Base-by-base conservation (phyloP, 208 protist species). In the Acanthamoeba lenticulata region DNA sequence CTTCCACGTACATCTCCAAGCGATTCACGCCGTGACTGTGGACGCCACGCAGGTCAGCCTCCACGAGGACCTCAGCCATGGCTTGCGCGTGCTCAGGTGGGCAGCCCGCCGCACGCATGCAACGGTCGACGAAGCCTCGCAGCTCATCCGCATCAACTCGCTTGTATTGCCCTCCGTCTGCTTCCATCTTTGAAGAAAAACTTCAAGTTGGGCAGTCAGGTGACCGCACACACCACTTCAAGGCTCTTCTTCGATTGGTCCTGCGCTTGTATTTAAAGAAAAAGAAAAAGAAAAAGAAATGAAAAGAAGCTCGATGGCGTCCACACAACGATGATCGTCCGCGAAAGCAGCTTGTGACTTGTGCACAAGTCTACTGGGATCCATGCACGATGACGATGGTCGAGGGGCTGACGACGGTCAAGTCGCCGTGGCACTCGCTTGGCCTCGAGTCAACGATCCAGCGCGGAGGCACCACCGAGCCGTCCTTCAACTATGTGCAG, bases 1-100 rank as follows among this genome's bases (percentile, higher is more conserved):
- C 42, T 36, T 92, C 89, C 42, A 81, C 57, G 60, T 96, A 96
- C 62, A 96, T 96, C n/a, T 69, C 44, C 52, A 94, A 72, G 34
- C 95, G 69, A 32, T 95, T 90, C 57, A 96, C 67, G 67, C 95
- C 95, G 62, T 96, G 95, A 29, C 77, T 94, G 52, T 96, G 94
- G 13, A 96, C 90, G 47, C 95, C 95, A 57, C 72, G 77, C 67
- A 92, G 83, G 47, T 96, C 95, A 19, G 95, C 88, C 45, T 72
- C 55, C 29, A 95, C 92, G 5, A 96, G 88, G 62, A 96, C 42
- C 2, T 96, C 94, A 27, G 49, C 95, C 93, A 94, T 9, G 24
- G 29, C 47, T 34, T 27, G 29, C 42, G 92, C 92, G 13, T 94
- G 42, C 5, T 94, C 60, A 13, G 21, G 47, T 3, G 92, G 69